Conservation (phyloP, 2,329 filamentous ascomycete species). For the Colletotrichum abscissum region DNA sequence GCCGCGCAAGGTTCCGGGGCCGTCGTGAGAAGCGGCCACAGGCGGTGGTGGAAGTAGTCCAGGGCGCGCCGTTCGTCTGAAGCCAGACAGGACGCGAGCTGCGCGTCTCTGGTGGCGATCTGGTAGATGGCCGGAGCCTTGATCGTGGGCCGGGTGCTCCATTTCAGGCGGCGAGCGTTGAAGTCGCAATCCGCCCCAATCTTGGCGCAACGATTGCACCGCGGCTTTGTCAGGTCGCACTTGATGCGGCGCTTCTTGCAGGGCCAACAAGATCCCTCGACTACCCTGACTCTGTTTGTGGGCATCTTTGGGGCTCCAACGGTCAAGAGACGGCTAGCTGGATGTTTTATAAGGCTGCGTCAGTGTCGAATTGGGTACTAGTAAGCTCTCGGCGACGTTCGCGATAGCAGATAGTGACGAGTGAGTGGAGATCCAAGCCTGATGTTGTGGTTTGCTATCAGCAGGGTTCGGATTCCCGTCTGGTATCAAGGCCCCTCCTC, state of each 20-base stretch:
- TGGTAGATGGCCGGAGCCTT: constrained; percentile 43
- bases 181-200: constrained; percentile 40
- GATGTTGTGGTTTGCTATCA: not conserved
- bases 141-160: constrained; percentile 52
- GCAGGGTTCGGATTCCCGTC: not conserved
- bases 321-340: not conserved
- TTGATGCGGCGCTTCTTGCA: constrained; percentile 47
- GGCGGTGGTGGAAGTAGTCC: constrained; percentile 46
- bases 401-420: not conserved
- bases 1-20: constrained; percentile 43
- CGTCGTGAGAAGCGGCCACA: constrained; percentile 47
- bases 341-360: not conserved
- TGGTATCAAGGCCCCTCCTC: not conserved
- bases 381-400: not conserved
- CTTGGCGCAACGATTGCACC: constrained; percentile 45
- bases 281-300: constrained; percentile 14
- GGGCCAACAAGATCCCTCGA: constrained; percentile 53
- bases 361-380: not conserved
- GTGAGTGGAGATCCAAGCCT: not conserved
- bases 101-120: constrained; percentile 40
- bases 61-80: constrained; percentile 44
- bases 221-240: constrained; percentile 46
- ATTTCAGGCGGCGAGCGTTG: constrained; percentile 52
- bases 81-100: constrained; percentile 38
- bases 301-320: not conserved